Evolutionary conservation across 352 stramenopile species (phyloP), one percentile per base, ranked within the genome.

Genomic region (Elongisporangium anandrum): DNA sequence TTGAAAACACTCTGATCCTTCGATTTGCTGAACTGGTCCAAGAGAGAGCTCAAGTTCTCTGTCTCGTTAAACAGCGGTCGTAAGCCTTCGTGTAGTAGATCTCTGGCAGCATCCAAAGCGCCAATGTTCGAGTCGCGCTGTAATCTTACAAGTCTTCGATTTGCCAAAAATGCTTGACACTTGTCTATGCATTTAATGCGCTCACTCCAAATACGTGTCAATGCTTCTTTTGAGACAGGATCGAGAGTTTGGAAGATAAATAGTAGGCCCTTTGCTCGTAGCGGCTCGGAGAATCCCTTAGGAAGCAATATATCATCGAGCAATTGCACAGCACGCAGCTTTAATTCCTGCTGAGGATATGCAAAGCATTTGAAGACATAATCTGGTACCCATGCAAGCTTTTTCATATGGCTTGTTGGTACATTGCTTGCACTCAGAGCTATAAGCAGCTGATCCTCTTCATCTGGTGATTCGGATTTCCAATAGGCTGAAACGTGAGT

Each of bases 351-450:
- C 29, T 94, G 74, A 4, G 81, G 79, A 59, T 94, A 96, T 13
- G 87, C 83, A 55, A 89, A 96, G 52, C 83, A 94, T 59, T 96
- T 94, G 45, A 94, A 63, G 1, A 94, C 83, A 57, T 82, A 94
- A 26, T 92, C 85, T 0, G 87, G 83, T 21, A 94, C 80, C 87
- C 87, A 96, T 16, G 69, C 72, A 8, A 96, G 72, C 39, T 94
- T 94, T 64, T 88, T 90, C 0, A 67, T 49, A 26, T 79, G 59
- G 3, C 50, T 34, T 0, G 63, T 63, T 19, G 79, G 73, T 19
- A 90, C 69, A 21, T 64, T 64, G 52, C 68, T 65, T 19, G 61
- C 60, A 51, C 26, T 66, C 16, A 71, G 69, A 16, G 55, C 70
- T 60, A 41, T 15, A 41, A 68, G 60, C 23, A 15, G 50, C 45